Evolutionary conservation across 139 green algal genomes (phyloP).

Genomic region (Dunaliella primolecta): DNA sequence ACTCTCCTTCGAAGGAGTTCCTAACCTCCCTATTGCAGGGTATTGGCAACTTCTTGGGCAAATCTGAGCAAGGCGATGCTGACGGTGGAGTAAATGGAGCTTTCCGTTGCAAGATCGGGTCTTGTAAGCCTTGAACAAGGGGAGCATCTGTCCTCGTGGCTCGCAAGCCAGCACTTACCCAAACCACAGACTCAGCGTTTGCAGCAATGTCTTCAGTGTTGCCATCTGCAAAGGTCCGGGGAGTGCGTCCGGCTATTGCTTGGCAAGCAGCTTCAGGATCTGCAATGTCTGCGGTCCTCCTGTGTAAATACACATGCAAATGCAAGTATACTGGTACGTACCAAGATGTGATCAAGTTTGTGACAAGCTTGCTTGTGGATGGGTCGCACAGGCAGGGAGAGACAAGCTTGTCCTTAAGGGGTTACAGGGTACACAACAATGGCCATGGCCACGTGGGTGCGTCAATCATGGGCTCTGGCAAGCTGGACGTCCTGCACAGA

Average conservation of each 20-base stretch:
- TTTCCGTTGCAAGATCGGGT: no score
- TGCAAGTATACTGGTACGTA: no score
- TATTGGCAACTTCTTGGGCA: not conserved
- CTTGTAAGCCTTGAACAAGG: no score
- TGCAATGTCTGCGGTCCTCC: not conserved
- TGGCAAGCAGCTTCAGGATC: not conserved
- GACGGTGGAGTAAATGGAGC: no score
- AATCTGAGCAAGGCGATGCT: no score
- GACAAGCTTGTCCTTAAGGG: not conserved
- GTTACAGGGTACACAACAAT: not conserved
- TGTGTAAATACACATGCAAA: not conserved
- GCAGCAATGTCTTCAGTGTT: not conserved
- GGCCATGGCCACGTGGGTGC: no score
- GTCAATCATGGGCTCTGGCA: no score
- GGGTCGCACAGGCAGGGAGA: not conserved
- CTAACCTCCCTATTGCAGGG: no score
- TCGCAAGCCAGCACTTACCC: no score
- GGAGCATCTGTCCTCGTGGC: no score
- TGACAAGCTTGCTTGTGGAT: not conserved
- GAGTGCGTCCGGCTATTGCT: not conserved
- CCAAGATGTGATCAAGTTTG: not conserved
- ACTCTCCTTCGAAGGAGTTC: not conserved
- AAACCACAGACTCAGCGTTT: not conserved
- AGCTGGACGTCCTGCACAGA: no score
- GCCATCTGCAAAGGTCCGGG: not conserved